Base-by-base conservation (phyloP, 1,284 basidiomycete species). In the Wolfiporia cocos region DNA sequence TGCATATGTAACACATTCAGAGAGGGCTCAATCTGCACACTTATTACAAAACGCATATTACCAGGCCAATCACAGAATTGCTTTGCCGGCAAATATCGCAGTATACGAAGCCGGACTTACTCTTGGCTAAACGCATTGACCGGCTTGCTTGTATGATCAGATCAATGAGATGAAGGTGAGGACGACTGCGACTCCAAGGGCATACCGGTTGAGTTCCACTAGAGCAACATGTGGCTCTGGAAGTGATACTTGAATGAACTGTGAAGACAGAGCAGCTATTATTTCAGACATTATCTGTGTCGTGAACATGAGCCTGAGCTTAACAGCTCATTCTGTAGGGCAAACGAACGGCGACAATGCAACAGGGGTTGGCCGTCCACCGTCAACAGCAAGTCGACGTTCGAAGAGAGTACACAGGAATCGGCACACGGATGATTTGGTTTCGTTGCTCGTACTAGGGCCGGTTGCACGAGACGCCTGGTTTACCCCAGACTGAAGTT, bases 81-180 rank as follows among this genome's bases (percentile, higher is more conserved):
- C 9, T 9, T 9, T 14, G 22, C 15, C 36, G 24, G n/a, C 37
- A 7, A 11, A 3, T 41, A 22, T 29, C 14, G 32, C 23, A 19
- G 26, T 44, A 39, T 18, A 35, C 41, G n/a, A 22, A 19, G 17
- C n/a, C 6, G 26, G 11, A 53, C 68, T 50, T 46, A 83, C 78
- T 74, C 70, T 44, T 73, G 68, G 37, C 72, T 69, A 60, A 90
- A 88, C 0, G 88, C 85, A 55, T 92, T 92, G 17, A 89, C 81
- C 0, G 88, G 87, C 2, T 66, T 62, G 37, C 86, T 88, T 50
- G 23, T 21, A 15, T 18, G 18, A 21, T n/a, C n/a, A n/a, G n/a
- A n/a, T n/a, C n/a, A n/a, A n/a, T n/a, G n/a, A n/a, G n/a, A n/a
- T 28, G 26, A 28, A 28, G 26, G 26, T 14, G 9, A 9, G 26